Evolutionary conservation across 2,329 filamentous ascomycete genomes (phyloP).

Genomic region (Colletotrichum abscissum): DNA sequence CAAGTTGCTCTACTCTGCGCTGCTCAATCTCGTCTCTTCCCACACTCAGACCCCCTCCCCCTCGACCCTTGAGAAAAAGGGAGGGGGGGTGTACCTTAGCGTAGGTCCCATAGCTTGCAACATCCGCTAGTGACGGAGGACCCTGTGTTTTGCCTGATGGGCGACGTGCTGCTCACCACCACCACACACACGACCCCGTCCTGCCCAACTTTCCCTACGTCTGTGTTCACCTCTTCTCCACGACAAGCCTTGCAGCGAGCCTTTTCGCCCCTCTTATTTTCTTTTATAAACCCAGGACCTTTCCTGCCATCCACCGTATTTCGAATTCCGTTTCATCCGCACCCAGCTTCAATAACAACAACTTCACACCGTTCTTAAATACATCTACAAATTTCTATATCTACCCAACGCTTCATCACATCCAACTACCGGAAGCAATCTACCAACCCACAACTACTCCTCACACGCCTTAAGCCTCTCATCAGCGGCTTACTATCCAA

Average conservation of each 20-base stretch:
- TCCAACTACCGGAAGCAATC: no score
- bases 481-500: background rate
- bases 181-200: slow-evolving; percentile 20
- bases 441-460: background rate
- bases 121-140: slow-evolving; percentile 23
- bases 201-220: slow-evolving; percentile 29
- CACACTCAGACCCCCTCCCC: background rate
- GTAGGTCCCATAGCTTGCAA: background rate
- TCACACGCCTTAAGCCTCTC: background rate
- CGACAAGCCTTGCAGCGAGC: slow-evolving; percentile 25
- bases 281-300: slow-evolving; percentile 35
- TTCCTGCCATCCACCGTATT: slow-evolving; percentile 33
- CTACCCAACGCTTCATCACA: no score
- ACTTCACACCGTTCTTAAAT: background rate
- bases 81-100: background rate
- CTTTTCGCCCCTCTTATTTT: slow-evolving; percentile 35
- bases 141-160: slow-evolving; percentile 34
- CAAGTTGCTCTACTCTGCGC: background rate
- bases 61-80: background rate
- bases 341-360: slow-evolving; percentile 19
- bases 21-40: background rate
- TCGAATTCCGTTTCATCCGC: slow-evolving; percentile 27
- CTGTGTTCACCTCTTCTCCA: slow-evolving; percentile 34
- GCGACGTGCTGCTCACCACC: slow-evolving; percentile 15
- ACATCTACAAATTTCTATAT: background rate